Evolutionary conservation across 225 moss, liverwort and hornwort species (phyloP).

Genomic region (Bryum argenteum): DNA sequence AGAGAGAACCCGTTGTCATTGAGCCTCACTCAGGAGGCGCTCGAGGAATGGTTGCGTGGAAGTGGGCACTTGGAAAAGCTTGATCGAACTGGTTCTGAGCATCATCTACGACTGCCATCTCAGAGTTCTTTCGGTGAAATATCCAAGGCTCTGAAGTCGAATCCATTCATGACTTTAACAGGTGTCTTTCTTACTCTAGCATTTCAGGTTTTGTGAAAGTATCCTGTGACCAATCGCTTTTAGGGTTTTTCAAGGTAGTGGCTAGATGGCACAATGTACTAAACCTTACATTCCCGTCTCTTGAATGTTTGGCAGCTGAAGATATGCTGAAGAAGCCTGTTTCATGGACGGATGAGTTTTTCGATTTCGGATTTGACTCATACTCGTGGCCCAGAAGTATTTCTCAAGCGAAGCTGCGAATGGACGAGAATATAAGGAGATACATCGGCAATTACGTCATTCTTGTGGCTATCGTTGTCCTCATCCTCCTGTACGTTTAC

Average conservation of each 20-base stretch:
- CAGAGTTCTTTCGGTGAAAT: conserved; percentile 66
- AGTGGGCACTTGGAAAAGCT: conserved; percentile 86
- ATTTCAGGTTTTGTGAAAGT: no score
- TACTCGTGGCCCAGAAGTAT: conserved; percentile 88
- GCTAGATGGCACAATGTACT: not conserved
- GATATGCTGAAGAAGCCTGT: conserved; percentile 86
- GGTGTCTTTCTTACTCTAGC: conserved; percentile 18
- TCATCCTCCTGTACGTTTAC: conserved; percentile 82
- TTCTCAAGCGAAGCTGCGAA: conserved; percentile 81
- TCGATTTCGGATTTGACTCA: conserved; percentile 89
- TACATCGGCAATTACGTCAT: conserved; percentile 86
- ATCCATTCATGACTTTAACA: conserved; percentile 75
- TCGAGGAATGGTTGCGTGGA: conserved; percentile 92
- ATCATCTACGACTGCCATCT: conserved; percentile 47
- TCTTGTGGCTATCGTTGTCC: conserved; percentile 69
- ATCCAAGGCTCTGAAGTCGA: conserved; percentile 70
- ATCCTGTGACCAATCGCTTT: not conserved
- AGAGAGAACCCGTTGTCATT: conserved; percentile 88
- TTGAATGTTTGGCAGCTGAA: conserved; percentile 41
- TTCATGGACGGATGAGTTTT: conserved; percentile 95
- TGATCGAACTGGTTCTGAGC: conserved; percentile 77
- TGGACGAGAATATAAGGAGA: conserved; percentile 94
- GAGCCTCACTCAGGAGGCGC: conserved; percentile 74
- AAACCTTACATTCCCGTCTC: conserved; percentile 5
- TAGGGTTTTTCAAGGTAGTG: no score